phyloP scores from a whole-genome alignment of 257 asterid species.

The Phtheirospermum japonicum region DNA sequence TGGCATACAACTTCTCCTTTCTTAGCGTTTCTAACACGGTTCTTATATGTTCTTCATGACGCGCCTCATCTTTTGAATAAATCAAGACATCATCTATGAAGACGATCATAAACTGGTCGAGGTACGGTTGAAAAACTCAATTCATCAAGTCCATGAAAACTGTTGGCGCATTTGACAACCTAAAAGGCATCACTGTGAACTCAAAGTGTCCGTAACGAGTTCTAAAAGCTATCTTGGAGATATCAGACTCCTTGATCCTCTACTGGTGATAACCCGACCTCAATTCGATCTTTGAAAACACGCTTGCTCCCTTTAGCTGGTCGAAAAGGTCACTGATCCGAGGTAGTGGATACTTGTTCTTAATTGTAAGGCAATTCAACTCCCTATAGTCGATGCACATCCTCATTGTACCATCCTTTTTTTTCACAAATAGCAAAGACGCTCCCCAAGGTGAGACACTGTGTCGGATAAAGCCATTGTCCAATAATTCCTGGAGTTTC shows the following conservation, averaged over 20 bases:
- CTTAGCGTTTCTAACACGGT: neutral
- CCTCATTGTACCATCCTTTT: neutral
- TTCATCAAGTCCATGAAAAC: too few species aligned
- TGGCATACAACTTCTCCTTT: neutral
- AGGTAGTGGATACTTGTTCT: neutral
- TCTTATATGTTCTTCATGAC: neutral
- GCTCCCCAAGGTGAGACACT: neutral
- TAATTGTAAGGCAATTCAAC: neutral
- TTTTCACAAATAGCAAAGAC: neutral
- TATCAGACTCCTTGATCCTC: neutral
- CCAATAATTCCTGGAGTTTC: neutral
- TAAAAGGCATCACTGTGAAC: neutral
- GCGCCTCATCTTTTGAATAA: too few species aligned
- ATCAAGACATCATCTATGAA: too few species aligned
- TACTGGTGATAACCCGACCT: neutral
- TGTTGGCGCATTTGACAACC: neutral
- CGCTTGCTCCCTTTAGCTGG: neutral
- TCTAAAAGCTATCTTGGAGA: neutral
- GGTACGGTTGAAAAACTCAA: too few species aligned
- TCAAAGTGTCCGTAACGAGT: neutral
- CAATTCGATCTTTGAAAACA: neutral
- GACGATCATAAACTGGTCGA: too few species aligned
- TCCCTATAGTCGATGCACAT: neutral
- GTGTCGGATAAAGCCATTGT: neutral
- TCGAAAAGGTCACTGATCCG: neutral